Evolutionary conservation across 805 yeast species (phyloP), one percentile per base, ranked within the genome.

Genomic region (Yamadazyma nakazawae): DNA sequence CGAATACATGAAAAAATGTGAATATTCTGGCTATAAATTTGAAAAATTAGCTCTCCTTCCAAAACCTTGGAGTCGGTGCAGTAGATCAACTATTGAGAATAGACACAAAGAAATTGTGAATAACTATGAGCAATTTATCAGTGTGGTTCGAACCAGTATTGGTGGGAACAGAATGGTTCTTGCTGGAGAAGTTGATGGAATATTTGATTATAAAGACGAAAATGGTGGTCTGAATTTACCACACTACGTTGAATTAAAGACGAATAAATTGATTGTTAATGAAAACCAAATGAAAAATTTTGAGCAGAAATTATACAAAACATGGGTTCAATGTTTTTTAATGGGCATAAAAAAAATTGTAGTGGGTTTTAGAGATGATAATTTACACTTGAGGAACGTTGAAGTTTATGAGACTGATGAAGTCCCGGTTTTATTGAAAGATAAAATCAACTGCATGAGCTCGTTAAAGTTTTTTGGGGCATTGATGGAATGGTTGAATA

Each of bases 271-370:
- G 5, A 73, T 92, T 0, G 72, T 69, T 18, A 71, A 78, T 16
- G 79, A 81, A 5, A 72, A 75, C 13, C 84, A 84, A 34, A 81
- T 85, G 13, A 72, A 72, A 34, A 74, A 61, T 16, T 89, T 92
- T 60, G 97, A 92, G 60, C 76, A 74, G 45, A 90, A 89, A 64
- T 68, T 94, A 38, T 80, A 85, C 61, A 78, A 73, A 50, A 77
- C 95, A 0, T 94, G 99, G 99, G 88, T 96, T 2, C 98, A 90
- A 68, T 85, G 96, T 52, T 94, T 90, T 63, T 70, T 94, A 18
- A 73, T 88, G 38, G 99, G 99, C 3, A 78, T 94, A 17, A 82
- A 85, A n/a, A 78, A 79, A 48, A 75, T 92, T 4, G 76, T 87
- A 3, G 88, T 88, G 60, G 99, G 97, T 0, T 94, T 86, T 64